A percentile compares a stretch with the other conserved stretches of the same genome.
These are phyloP conservation scores for Phytophthora crassamura DNA, from an alignment of 352 stramenopile genomes.

Conservation along the genomic window DNA sequence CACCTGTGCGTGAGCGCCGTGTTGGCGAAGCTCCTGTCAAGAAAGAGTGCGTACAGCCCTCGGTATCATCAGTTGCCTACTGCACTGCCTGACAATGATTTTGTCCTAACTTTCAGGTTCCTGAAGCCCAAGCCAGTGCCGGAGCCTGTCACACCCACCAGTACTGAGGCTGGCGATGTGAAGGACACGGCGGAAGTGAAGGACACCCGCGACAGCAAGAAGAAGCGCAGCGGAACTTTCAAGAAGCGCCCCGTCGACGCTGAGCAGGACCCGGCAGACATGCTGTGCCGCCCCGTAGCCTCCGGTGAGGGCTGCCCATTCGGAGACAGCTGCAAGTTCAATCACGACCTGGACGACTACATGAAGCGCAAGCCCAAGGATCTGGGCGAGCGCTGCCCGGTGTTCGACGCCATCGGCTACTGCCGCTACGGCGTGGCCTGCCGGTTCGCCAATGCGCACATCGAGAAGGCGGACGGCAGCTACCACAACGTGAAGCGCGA, in stretches of 20 bases:
- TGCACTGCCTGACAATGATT: neutral
- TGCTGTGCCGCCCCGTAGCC: constrained; percentile 73
- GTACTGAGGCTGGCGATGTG: neutral
- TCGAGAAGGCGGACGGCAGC: constrained; percentile 61
- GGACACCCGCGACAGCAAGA: constrained; percentile 30
- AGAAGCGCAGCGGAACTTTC: constrained; percentile 72
- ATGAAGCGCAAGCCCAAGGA: constrained; percentile 90
- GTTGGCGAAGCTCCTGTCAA: constrained; percentile 54
- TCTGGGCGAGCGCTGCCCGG: constrained; percentile 73
- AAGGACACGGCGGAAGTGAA: constrained; percentile 5
- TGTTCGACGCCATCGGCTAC: constrained; percentile 85
- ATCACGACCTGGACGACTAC: constrained; percentile 82
- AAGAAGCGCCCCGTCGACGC: constrained; percentile 87
- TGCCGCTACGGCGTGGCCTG: constrained; percentile 94
- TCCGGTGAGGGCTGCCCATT: constrained; percentile 71
- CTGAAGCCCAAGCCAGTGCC: constrained; percentile 54
- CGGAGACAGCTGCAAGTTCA: constrained; percentile 87
- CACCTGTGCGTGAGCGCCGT: constrained; percentile 14
- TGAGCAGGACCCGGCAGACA: constrained; percentile 64
- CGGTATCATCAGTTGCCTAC: constrained; percentile 4
- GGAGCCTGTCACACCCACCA: constrained; percentile 11
- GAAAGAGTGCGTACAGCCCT: constrained; percentile 44
- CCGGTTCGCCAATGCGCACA: constrained; percentile 89
- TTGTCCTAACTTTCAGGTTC: constrained; percentile 46
- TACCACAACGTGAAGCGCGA: constrained; percentile 57